Evolutionary conservation across 805 yeast genomes (phyloP), one percentile per base, ranked within the genome.

Genomic region (Metschnikowia anglica): DNA sequence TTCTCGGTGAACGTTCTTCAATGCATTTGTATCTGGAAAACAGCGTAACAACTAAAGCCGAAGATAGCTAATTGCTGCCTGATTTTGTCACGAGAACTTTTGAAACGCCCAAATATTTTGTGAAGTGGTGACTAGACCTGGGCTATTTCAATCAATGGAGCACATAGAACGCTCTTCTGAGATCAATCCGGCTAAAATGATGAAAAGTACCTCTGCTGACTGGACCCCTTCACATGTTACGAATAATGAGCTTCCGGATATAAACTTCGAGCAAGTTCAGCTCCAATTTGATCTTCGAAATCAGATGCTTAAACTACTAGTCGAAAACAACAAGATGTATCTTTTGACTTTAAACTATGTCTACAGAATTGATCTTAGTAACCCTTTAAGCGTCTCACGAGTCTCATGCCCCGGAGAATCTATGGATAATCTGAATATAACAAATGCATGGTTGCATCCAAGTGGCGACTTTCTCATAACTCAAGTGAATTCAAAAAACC

Each of bases 381-480:
- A 61, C 30, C 74, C 76, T 0, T 52, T 73, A 2, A 52, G 61
- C 11, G 68, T 66, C 3, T 41, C 52, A 11, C 53, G 51, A 24
- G 49, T 57, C 29, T 53, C 50, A 15, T 32, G 64, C 11, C 62
- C 70, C 5, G 56, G 49, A n/a, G 29, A 41, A 2, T 37, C 41
- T 11, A 16, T 15, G n/a, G 45, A 31, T 12, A 5, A 9, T n/a
- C 16, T 19, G 25, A 39, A 26, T 13, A 43, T 68, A 2, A 58
- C 63, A 2, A 53, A 60, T 27, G 44, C 59, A 15, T 70, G 74
- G 74, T 47, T 68, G 6, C 65, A 70, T 37, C 70, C 70, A 3
- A 60, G 57, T 40, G 76, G 74, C 2, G 35, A 38, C 3, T 70
- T 63, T 41, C 57, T 70, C 35, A 47, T 70, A 12, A 44, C 60